Evolutionary conservation across 805 yeast genomes (phyloP).

Genomic region (Pichia manshurica): DNA sequence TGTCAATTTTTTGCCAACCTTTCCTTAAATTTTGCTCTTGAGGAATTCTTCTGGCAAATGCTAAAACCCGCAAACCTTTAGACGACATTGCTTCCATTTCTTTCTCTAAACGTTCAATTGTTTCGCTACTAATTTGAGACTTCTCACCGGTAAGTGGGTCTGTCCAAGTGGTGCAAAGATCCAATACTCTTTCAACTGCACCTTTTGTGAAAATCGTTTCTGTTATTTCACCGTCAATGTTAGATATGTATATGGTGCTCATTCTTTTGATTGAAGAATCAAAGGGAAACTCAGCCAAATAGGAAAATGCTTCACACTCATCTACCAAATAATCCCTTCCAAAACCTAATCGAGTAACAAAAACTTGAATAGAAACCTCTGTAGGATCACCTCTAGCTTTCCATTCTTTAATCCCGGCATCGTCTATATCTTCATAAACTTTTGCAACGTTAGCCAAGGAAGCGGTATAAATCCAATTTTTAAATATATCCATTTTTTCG

Average conservation of each 20-base stretch:
- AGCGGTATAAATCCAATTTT: conserved; percentile 57
- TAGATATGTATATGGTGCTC: conserved; percentile 51
- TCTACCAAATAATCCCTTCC: conserved; percentile 41
- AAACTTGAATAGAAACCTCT: conserved; percentile 82
- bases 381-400: conserved; percentile 86
- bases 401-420: conserved; percentile 43
- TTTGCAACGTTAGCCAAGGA: conserved; percentile 77
- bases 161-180: conserved; percentile 50
- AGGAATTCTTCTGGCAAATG: conserved; percentile 50
- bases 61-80: conserved; percentile 67
- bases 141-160: conserved; percentile 31
- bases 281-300: conserved; percentile 63
- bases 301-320: conserved; percentile 34
- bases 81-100: conserved; percentile 56
- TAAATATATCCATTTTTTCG: conserved; percentile 26
- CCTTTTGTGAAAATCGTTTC: conserved; percentile 52
- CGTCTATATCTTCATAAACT: conserved; percentile 44
- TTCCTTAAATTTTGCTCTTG: conserved; percentile 17
- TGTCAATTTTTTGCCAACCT: conserved; percentile 30
- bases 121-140: conserved; percentile 36
- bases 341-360: conserved; percentile 51
- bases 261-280: conserved; percentile 70
- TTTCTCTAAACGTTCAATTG: conserved; percentile 38
- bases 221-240: conserved; percentile 21
- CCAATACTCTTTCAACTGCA: conserved; percentile 66